phyloP scores from a whole-genome alignment of 1,139 yeast genomes.

The Hansenula sp. region DNA sequence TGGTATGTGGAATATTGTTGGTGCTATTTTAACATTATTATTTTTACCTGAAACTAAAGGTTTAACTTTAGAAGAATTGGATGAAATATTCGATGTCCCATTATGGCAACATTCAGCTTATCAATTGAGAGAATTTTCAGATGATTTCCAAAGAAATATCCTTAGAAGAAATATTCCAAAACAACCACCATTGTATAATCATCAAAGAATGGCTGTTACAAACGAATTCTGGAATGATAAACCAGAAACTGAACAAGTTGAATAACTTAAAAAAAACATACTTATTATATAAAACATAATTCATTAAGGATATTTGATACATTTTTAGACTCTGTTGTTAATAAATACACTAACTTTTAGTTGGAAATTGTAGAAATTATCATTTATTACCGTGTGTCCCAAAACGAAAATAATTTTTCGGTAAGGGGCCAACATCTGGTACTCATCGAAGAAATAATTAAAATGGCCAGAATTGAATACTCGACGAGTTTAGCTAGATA shows the following conservation, averaged over 20 bases:
- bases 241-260: constrained; percentile 44
- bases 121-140: constrained; percentile 42
- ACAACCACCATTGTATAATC: constrained; percentile 51
- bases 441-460: too few species aligned
- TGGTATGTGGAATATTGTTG: constrained; percentile 82
- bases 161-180: constrained; percentile 40
- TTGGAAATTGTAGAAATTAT: too few species aligned
- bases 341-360: too few species aligned
- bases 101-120: constrained; percentile 48
- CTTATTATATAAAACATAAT: too few species aligned
- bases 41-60: constrained; percentile 69
- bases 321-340: too few species aligned
- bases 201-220: constrained; percentile 56
- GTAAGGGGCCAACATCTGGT: too few species aligned
- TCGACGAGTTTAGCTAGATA: too few species aligned
- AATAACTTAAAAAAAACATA: too few species aligned
- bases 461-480: too few species aligned
- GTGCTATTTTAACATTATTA: constrained; percentile 65
- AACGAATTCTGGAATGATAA: constrained; percentile 59
- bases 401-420: background rate
- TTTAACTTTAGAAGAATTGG: constrained; percentile 66
- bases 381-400: background rate
- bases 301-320: too few species aligned
- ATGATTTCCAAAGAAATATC: constrained; percentile 35
- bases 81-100: constrained; percentile 63